Evolutionary conservation across 306 rosid species (phyloP).

Genomic region (Myrica gale): DNA sequence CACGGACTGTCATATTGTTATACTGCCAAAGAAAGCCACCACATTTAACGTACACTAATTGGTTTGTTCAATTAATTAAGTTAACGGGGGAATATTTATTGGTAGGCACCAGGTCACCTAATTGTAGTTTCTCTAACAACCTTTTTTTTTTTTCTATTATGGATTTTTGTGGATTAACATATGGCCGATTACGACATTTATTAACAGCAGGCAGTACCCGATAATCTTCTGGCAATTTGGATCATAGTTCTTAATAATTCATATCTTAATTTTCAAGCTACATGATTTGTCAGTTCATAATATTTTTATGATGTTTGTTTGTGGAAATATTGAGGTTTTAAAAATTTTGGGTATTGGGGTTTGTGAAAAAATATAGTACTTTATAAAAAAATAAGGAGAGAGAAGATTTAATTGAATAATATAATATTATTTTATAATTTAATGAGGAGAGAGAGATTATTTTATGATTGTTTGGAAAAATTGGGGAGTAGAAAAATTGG

Average conservation of each 20-base stretch:
- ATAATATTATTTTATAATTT: too few relatives aligned
- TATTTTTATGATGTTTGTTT: too few relatives aligned
- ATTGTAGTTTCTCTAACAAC: constrained; percentile 18
- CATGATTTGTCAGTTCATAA: neutral
- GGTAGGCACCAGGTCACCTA: constrained; percentile 28
- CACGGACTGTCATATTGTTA: neutral
- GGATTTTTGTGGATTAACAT: constrained; percentile 1
- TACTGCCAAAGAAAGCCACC: neutral
- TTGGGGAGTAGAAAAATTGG: too few relatives aligned
- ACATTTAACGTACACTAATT: neutral
- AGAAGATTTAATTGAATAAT: too few relatives aligned
- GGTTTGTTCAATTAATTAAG: neutral
- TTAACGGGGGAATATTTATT: neutral
- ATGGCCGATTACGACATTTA: neutral
- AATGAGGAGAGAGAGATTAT: too few relatives aligned
- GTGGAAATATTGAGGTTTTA: too few relatives aligned
- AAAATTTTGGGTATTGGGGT: too few relatives aligned
- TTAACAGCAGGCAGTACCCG: neutral
- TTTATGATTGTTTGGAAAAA: too few relatives aligned
- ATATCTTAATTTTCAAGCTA: constrained; percentile 18
- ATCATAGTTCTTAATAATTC: neutral
- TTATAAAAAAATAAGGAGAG: too few relatives aligned
- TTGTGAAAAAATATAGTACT: too few relatives aligned
- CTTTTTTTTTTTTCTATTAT: neutral
- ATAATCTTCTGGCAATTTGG: neutral